Percentiles rank a stretch among this genome's conserved stretches.
phyloP scores from a whole-genome alignment of 768 basidiomycete species.

The Infundibulicybe gibba region DNA sequence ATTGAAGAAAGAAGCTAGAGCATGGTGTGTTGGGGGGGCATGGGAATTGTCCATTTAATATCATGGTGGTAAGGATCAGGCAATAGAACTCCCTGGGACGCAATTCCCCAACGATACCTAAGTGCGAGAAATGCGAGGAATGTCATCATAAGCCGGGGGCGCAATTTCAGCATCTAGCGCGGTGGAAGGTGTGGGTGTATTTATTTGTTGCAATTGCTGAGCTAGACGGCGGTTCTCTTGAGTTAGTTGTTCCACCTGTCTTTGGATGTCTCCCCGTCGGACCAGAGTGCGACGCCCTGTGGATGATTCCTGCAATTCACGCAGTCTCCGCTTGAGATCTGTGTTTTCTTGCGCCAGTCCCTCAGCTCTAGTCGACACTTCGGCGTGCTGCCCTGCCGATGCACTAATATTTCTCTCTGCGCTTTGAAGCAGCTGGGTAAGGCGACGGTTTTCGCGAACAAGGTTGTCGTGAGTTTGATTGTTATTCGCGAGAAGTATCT shows the following conservation, averaged over 20 bases:
- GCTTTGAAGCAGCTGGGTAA: constrained; percentile 19
- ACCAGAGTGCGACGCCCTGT: constrained; percentile 14
- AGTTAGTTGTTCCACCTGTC: constrained; percentile 19
- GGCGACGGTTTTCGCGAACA: constrained; percentile 25
- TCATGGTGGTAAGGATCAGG: too few relatives aligned
- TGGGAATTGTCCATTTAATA: constrained; percentile 34
- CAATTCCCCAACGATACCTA: too few relatives aligned
- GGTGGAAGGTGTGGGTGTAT: constrained; percentile 2
- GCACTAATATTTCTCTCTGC: constrained; percentile 27
- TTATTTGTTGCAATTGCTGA: constrained; percentile 3
- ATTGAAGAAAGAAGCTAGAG: constrained; percentile 34
- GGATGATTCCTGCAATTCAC: constrained; percentile 18
- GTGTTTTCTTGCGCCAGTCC: constrained; percentile 31
- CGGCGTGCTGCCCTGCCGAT: constrained; percentile 17
- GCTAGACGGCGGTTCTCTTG: constrained; percentile 24
- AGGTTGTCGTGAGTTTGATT: constrained; percentile 29
- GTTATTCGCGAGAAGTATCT: constrained; percentile 24
- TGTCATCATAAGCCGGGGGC: constrained; percentile 31
- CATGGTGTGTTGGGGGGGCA: constrained; percentile 32
- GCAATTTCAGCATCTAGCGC: constrained; percentile 22
- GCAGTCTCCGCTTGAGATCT: constrained; percentile 26
- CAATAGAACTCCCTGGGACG: too few relatives aligned
- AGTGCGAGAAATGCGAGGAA: constrained; percentile 4
- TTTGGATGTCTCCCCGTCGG: constrained; percentile 19
- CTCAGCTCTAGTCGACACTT: constrained; percentile 18